Conservation (phyloP, 768 basidiomycete genomes). For the Tricholoma saponaceum region DNA sequence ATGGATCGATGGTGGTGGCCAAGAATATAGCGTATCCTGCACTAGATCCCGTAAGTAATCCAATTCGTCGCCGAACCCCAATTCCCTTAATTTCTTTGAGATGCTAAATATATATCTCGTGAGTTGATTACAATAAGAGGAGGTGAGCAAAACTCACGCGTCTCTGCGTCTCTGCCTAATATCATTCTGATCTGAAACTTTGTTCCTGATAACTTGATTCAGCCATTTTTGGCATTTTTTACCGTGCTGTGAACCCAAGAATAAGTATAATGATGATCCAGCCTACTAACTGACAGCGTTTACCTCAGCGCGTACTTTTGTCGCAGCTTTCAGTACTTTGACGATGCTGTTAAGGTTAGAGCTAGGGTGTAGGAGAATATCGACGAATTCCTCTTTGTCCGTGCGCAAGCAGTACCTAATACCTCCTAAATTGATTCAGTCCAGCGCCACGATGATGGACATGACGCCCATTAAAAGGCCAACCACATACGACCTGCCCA, state of each 20-base stretch:
- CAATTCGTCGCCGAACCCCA: conserved; percentile 11
- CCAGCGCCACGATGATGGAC: neutral
- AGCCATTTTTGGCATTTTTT: conserved; percentile 8
- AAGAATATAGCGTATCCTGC: neutral
- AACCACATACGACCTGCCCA: conserved; percentile 15
- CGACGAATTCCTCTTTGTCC: conserved; percentile 16
- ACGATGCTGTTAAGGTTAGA: conserved; percentile 12
- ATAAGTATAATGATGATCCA: neutral
- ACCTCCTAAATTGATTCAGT: conserved; percentile 1
- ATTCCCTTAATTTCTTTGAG: conserved; percentile 8
- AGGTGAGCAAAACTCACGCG: conserved; percentile 10
- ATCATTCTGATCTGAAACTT: conserved; percentile 11
- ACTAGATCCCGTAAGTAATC: conserved; percentile 11
- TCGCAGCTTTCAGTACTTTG: conserved; percentile 7
- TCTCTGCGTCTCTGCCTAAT: conserved; percentile 8
- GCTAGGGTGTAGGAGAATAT: conserved; percentile 7
- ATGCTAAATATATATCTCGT: neutral
- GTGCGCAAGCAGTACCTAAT: conserved; percentile 13
- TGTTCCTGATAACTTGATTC: neutral
- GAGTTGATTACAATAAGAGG: neutral
- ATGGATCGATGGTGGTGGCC: neutral
- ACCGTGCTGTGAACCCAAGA: conserved; percentile 1
- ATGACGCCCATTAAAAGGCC: neutral
- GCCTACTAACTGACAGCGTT: neutral
- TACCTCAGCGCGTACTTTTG: conserved; percentile 11